A percentile compares a stretch with the other conserved stretches of the same genome.
These are phyloP conservation scores for Ramaria sp. DNA, from an alignment of 768 basidiomycete species.

Conservation along the genomic window DNA sequence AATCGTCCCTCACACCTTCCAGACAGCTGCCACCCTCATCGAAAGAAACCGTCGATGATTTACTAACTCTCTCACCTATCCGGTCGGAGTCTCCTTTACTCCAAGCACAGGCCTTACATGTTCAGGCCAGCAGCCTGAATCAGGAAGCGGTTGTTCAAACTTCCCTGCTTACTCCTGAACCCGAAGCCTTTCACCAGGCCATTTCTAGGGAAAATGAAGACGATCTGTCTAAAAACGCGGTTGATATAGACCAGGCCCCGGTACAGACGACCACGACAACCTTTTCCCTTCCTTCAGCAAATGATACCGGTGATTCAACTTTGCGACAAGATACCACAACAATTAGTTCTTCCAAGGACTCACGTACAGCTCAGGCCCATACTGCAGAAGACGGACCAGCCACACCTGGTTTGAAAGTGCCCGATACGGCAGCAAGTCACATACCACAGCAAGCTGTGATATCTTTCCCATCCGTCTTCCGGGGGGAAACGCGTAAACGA, in stretches of 20 bases:
- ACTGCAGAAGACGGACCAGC: not conserved
- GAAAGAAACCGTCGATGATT: slow-evolving; percentile 14
- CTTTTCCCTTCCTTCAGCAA: no score
- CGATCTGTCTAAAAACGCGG: no score
- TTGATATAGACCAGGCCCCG: no score
- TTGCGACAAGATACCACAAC: no score
- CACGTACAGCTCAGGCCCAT: not conserved
- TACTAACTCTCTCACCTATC: slow-evolving; percentile 17
- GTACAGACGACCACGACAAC: no score
- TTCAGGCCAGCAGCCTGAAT: not conserved
- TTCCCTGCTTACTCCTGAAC: no score
- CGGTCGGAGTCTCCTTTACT: not conserved
- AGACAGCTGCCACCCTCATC: slow-evolving; percentile 2
- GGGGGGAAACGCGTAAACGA: not conserved
- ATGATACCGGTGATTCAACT: no score
- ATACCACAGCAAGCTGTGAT: not conserved
- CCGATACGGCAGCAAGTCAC: not conserved
- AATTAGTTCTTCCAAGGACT: no score
- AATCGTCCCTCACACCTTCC: not conserved
- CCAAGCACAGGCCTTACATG: not conserved
- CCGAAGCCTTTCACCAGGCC: no score
- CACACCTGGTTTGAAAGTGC: not conserved
- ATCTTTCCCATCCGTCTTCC: not conserved
- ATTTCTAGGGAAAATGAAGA: no score
- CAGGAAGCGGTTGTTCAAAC: not conserved